phyloP scores from a whole-genome alignment of 2,329 filamentous ascomycete species.

The Lachnellula subtilissima region DNA sequence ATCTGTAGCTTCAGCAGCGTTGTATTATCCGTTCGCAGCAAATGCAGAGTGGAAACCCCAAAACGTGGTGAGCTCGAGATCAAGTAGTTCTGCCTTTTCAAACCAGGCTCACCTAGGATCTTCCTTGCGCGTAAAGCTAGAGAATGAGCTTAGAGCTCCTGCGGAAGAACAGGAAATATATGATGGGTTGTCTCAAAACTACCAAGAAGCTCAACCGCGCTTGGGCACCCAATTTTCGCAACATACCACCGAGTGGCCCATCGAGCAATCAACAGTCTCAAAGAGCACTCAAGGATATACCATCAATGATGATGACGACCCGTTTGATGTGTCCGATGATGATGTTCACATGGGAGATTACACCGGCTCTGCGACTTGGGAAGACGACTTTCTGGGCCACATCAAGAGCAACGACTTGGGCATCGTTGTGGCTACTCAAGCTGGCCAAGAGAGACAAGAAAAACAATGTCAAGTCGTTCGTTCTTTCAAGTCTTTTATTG shows the following conservation, averaged over 20 bases:
- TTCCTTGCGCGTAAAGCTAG: neutral
- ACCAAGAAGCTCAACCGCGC: neutral
- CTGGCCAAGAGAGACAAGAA: slow-evolving; percentile 17
- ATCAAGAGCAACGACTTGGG: slow-evolving; percentile 26
- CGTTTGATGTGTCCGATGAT: slow-evolving; percentile 52
- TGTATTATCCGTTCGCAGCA: slow-evolving; percentile 6
- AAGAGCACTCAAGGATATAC: neutral
- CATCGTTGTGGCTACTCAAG: slow-evolving; percentile 27
- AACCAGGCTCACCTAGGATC: neutral
- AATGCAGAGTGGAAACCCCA: slow-evolving; percentile 4
- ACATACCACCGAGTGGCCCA: neutral
- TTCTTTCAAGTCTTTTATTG: slow-evolving; percentile 42
- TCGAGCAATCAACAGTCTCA: neutral
- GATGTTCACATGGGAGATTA: slow-evolving; percentile 60
- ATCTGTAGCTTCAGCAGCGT: slow-evolving; percentile 10
- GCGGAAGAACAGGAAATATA: neutral
- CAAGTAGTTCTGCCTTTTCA: neutral
- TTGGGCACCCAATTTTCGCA: neutral
- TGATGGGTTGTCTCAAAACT: neutral
- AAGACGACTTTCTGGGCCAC: slow-evolving; percentile 35
- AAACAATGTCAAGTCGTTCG: slow-evolving; percentile 33
- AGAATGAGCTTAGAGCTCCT: neutral
- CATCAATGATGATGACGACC: slow-evolving; percentile 30
- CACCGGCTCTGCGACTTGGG: slow-evolving; percentile 37
- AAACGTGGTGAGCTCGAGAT: neutral